Base-by-base conservation (phyloP, 2,329 filamentous ascomycete species). In the Beauveria caledonica region DNA sequence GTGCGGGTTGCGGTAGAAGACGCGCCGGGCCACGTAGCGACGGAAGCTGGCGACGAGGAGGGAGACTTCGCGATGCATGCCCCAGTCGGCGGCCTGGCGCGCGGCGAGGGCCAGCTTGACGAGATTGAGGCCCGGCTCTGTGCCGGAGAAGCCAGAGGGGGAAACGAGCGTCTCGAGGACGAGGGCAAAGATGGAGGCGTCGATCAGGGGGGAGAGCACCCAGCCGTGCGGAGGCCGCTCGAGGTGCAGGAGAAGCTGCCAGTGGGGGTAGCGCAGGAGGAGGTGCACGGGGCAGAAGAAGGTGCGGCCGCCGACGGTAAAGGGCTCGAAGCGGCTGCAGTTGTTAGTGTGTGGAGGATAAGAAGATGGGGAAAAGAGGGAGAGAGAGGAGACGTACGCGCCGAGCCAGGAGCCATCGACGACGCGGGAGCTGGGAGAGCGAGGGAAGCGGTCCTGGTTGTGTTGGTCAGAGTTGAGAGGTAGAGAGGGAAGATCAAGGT, bases 1-100 rank as follows among this genome's bases (percentile, higher is more conserved):
- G 33, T 76, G 54, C 19, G 68, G 68, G 45, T 69, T 66, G 52
- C 62, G 62, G 23, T 64, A 56, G 29, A 67, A 64, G 60, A 70
- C 58, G n/a, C 63, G 64, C 0, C 63, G 54, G 8, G 58, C 51
- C 15, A 71, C 62, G 54, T 71, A 70, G 11, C 65, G 66, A 15
- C 62, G 25, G 15, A 64, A 51, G 9, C 65, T 64, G 36, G 39
- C 23, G 11, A 53, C 58, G 8, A 70, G 56, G 19, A 66, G 69
- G 10, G 29, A 15, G 0, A 63, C 21, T n/a, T 69, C 67, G 1
- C 44, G 33, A 3, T 8, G 5, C 64, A 71, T 66, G 17, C 29
- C 39, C 19, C 61, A 65, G 9, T 60, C 39, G 17, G 58, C 9
- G 5, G 66, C 65, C 23, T 66, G 62, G 2, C 40, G 39, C 2